Percentiles rank a stretch among this genome's conserved stretches.
Conservation (phyloP, 2,329 filamentous ascomycete genomes). For the Colletotrichum sp. region DNA sequence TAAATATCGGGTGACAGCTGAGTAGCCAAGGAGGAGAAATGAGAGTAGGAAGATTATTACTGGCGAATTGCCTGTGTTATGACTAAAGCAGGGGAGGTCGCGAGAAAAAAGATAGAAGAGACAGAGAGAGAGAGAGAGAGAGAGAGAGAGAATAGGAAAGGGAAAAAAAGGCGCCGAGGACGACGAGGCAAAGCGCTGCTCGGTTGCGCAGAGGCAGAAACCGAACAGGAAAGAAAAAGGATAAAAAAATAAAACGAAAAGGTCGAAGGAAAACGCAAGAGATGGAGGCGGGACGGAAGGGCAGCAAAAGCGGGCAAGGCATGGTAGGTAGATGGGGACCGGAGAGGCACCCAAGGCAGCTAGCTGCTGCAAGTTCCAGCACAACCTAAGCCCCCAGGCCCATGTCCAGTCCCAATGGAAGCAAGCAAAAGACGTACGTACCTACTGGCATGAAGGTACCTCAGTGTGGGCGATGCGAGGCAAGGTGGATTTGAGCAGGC, state of each 20-base stretch:
- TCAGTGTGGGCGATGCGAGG: not conserved
- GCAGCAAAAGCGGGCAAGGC: conserved; percentile 17
- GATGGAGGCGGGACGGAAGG: not conserved
- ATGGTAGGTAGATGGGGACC: not conserved
- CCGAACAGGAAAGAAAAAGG: conserved; percentile 4
- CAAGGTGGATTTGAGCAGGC: not conserved
- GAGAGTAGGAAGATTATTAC: not conserved
- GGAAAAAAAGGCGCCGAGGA: conserved; percentile 9
- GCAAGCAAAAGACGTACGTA: not conserved
- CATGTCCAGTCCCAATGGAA: not conserved
- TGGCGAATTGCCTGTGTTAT: not conserved
- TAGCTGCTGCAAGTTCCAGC: not conserved
- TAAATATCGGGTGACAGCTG: not conserved
- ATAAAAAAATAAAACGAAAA: conserved; percentile 10
- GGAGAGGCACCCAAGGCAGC: not conserved
- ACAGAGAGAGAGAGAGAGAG: not conserved
- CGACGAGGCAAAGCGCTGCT: conserved; percentile 11
- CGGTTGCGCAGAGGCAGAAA: not conserved
- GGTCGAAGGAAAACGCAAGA: not conserved
- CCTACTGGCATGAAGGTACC: conserved; percentile 1
- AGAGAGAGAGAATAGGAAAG: not conserved
- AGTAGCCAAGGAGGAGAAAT: not conserved
- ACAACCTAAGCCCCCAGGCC: not conserved
- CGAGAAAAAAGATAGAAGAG: not conserved
- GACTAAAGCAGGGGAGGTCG: not conserved